A percentile compares a stretch with the other conserved stretches of the same genome.
Evolutionary conservation across 148 eudicot species (phyloP).

Genomic region (Rhododendron molle): DNA sequence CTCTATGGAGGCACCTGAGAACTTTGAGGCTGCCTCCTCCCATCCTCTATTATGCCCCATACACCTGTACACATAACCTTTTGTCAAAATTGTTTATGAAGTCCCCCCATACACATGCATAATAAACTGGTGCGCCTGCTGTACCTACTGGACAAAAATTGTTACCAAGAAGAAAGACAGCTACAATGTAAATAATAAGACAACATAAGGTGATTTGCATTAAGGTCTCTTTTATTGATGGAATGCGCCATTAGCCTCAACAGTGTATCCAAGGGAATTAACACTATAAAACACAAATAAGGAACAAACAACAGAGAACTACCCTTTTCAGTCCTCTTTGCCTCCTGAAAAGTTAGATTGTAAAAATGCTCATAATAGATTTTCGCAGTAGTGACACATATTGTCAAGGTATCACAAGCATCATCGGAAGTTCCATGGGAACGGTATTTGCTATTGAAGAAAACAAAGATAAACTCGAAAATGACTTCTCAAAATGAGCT

Average conservation of each 20-base stretch:
- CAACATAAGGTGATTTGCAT: background rate
- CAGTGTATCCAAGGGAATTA: background rate
- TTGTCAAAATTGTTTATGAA: background rate
- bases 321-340: background rate
- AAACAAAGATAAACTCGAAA: background rate
- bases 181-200: background rate
- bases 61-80: conserved; percentile 47
- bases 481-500: too few species aligned
- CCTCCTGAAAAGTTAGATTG: background rate
- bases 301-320: background rate
- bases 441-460: background rate
- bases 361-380: background rate
- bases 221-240: background rate
- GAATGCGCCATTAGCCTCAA: background rate
- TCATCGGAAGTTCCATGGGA: background rate
- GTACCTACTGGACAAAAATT: background rate
- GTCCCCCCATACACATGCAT: background rate
- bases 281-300: background rate
- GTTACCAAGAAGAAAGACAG: background rate
- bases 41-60: conserved; percentile 96
- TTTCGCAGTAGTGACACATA: background rate
- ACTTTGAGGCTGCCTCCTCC: conserved; percentile 95
- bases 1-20: conserved; percentile 64
- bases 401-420: background rate
- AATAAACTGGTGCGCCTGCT: background rate